Conservation (phyloP, 2,329 filamentous ascomycete species). For the Colletotrichum lini region DNA sequence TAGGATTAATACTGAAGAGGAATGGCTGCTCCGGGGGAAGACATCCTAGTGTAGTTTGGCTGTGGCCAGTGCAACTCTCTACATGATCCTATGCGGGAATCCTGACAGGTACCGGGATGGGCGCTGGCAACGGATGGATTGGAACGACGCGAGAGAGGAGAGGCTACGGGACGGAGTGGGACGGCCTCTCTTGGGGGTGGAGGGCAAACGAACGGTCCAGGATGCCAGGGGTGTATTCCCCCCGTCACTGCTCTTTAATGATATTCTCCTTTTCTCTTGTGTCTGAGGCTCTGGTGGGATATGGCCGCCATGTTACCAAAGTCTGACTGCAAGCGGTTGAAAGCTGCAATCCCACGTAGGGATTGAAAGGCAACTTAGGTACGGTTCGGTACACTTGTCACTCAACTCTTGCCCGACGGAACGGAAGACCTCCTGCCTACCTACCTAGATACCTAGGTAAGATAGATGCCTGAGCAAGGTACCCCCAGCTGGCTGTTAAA, state of each 20-base stretch:
- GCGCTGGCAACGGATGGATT: constrained; percentile 19
- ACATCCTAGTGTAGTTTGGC: constrained; percentile 34
- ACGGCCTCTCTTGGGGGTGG: constrained; percentile 11
- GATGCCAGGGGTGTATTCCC: constrained; percentile 1
- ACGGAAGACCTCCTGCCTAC: no score
- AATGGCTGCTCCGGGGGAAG: constrained; percentile 35
- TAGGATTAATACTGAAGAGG: constrained; percentile 40
- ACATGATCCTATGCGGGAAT: constrained; percentile 16
- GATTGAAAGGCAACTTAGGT: no score
- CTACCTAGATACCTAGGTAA: no score
- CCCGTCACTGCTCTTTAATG: no score
- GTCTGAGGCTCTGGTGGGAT: constrained; percentile 6
- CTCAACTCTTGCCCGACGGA: no score
- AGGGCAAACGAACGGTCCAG: not conserved
- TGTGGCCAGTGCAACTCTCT: constrained; percentile 34
- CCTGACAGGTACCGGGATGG: constrained; percentile 39
- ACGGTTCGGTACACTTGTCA: no score
- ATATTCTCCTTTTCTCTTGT: not conserved
- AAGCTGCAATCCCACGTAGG: not conserved
- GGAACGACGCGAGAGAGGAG: constrained; percentile 1
- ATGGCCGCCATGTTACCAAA: not conserved
- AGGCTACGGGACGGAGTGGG: constrained; percentile 8
- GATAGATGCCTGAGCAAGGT: no score
- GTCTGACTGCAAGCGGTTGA: not conserved
- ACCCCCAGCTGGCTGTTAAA: no score